Conservation (phyloP, 768 basidiomycete genomes). For the Coprinopsis cinerea region DNA sequence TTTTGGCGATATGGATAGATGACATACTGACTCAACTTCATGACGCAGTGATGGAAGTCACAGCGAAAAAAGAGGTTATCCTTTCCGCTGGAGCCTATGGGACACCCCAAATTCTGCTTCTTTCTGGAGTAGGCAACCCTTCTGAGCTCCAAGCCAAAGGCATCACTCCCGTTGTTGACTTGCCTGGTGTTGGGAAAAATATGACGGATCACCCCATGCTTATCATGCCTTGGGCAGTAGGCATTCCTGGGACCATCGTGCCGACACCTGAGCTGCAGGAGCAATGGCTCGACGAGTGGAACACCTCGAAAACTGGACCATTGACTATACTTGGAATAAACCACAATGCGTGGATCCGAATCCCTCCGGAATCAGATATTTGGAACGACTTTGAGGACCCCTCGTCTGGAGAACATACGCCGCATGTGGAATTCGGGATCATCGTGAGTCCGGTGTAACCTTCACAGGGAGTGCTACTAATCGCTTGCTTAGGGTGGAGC, state of each 20-base stretch:
- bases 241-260: conserved; percentile 8
- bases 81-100: conserved; percentile 23
- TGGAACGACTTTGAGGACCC: conserved; percentile 19
- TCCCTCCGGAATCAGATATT: conserved; percentile 17
- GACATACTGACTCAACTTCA: neutral
- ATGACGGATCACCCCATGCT: conserved; percentile 17
- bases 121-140: conserved; percentile 19
- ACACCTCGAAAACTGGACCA: conserved; percentile 13
- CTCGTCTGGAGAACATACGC: conserved; percentile 21
- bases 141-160: conserved; percentile 12
- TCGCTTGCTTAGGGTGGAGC: neutral
- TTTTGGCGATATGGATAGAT: too few relatives aligned
- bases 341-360: conserved; percentile 23
- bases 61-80: conserved; percentile 44
- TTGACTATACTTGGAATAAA: conserved; percentile 18
- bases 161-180: conserved; percentile 14
- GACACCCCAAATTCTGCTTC: conserved; percentile 17
- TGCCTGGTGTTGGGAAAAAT: conserved; percentile 19
- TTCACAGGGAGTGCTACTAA: neutral
- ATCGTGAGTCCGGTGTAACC: conserved; percentile 15
- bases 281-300: conserved; percentile 9
- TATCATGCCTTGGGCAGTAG: conserved; percentile 13
- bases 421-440: conserved; percentile 26
- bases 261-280: conserved; percentile 4
- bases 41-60: conserved; percentile 18